A percentile compares a stretch with the other conserved stretches of the same genome.
Evolutionary conservation across 1,139 yeast species (phyloP).

Genomic region (Hyphopichia buzzinii): DNA sequence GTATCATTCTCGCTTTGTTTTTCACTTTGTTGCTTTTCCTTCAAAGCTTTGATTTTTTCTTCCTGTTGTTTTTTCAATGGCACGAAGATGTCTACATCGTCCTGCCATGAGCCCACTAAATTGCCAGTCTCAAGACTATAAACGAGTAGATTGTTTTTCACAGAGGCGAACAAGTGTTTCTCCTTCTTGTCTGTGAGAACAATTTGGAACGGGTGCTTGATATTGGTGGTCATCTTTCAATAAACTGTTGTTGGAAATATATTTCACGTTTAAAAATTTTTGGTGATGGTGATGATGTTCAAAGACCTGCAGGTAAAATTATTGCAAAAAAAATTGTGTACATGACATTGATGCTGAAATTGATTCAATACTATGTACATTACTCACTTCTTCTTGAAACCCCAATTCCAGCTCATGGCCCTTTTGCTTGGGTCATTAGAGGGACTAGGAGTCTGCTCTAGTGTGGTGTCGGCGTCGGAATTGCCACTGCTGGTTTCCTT

Average conservation of each 20-base stretch:
- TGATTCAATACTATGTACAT: background rate
- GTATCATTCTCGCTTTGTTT: conserved; percentile 10
- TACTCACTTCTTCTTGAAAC: conserved; percentile 12
- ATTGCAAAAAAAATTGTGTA: background rate
- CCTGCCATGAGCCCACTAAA: conserved; percentile 56
- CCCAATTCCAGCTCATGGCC: conserved; percentile 13
- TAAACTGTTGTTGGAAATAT: too few species aligned
- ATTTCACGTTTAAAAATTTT: too few species aligned
- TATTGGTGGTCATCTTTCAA: too few species aligned
- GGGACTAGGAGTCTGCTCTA: background rate
- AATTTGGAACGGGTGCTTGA: conserved; percentile 73
- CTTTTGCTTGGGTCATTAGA: background rate
- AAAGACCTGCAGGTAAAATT: background rate
- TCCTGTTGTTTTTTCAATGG: conserved; percentile 45
- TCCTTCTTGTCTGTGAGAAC: conserved; percentile 44
- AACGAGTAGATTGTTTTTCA: conserved; percentile 56
- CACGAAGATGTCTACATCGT: conserved; percentile 44
- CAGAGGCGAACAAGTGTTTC: conserved; percentile 50
- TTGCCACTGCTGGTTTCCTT: background rate
- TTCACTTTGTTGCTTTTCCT: conserved; percentile 16
- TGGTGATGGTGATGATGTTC: background rate
- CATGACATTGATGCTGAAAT: background rate
- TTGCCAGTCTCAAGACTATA: conserved; percentile 35
- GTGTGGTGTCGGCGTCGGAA: background rate
- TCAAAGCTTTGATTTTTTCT: conserved; percentile 31